Percentiles rank a stretch among this genome's conserved stretches.
phyloP scores from a whole-genome alignment of 2,329 filamentous ascomycete genomes.

The Emergomyces africanus region DNA sequence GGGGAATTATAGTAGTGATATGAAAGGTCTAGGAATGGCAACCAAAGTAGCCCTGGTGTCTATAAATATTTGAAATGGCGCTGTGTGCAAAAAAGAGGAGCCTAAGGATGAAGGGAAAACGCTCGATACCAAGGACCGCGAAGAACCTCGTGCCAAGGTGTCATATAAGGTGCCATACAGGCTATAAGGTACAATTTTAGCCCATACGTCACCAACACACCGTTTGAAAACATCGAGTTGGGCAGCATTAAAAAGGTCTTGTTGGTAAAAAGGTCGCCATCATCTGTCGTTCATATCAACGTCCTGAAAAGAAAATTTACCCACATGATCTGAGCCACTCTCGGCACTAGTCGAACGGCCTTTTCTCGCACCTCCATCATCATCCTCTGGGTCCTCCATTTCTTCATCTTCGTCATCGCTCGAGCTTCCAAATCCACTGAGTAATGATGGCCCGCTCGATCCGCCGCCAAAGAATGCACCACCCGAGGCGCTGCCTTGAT shows the following conservation, averaged over 20 bases:
- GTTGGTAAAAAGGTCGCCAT: slow-evolving; percentile 13
- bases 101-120: slow-evolving; percentile 8
- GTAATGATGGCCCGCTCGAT: slow-evolving; percentile 50
- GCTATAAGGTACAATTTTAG: slow-evolving; percentile 5
- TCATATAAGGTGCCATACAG: not conserved
- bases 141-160: not conserved
- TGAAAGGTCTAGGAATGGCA: slow-evolving; percentile 10
- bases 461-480: slow-evolving; percentile 61
- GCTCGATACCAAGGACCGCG: not conserved
- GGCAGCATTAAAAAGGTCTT: not conserved
- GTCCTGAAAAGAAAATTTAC: slow-evolving; percentile 50
- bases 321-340: slow-evolving; percentile 51
- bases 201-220: slow-evolving; percentile 10
- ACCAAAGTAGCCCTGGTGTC: slow-evolving; percentile 10
- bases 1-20: slow-evolving; percentile 8
- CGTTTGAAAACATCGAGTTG: not conserved
- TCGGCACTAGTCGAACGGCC: slow-evolving; percentile 25
- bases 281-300: slow-evolving; percentile 48
- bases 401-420: slow-evolving; percentile 96
- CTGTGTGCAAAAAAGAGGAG: slow-evolving; percentile 6
- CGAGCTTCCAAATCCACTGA: slow-evolving; percentile 86
- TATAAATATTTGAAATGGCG: slow-evolving; percentile 13
- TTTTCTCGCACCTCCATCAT: slow-evolving; percentile 51
- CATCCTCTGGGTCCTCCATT: slow-evolving; percentile 54
- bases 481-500: slow-evolving; percentile 53